A percentile compares a stretch with the other conserved stretches of the same genome.
phyloP scores from a whole-genome alignment of 2,329 filamentous ascomycete genomes.

The Zasmidium citrigriseum region DNA sequence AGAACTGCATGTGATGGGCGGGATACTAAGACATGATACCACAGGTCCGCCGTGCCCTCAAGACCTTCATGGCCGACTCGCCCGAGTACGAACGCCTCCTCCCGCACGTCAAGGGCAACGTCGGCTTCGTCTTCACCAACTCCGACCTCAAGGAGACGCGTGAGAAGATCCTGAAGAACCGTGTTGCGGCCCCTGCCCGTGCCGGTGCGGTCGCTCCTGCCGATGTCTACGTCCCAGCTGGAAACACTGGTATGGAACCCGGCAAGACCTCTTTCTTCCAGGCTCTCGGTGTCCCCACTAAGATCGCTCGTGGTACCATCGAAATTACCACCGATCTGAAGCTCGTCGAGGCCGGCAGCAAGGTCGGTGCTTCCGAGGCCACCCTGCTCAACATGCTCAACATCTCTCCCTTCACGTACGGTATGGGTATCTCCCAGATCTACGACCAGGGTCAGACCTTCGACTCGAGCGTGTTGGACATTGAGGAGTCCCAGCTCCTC shows the following conservation, averaged over 20 bases:
- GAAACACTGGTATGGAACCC: slow-evolving; percentile 99
- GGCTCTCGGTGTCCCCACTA: slow-evolving; percentile 99
- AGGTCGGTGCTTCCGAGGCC: slow-evolving; percentile 98
- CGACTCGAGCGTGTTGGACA: slow-evolving; percentile 81
- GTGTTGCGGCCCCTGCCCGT: slow-evolving; percentile 95
- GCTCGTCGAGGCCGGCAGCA: slow-evolving; percentile 88
- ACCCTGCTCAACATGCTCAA: slow-evolving; percentile 99
- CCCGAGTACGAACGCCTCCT: slow-evolving; percentile 99
- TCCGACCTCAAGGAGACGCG: slow-evolving; percentile 86
- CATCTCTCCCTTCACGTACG: slow-evolving; percentile 99
- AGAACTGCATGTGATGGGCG: slow-evolving; percentile 2
- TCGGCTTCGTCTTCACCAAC: slow-evolving; percentile 99
- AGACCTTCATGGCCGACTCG: slow-evolving; percentile 85
- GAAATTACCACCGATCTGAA: slow-evolving; percentile 98
- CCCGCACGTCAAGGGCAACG: slow-evolving; percentile 93
- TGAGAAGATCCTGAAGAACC: slow-evolving; percentile 94
- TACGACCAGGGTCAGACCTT: slow-evolving; percentile 98
- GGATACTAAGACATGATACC: slow-evolving; percentile 14
- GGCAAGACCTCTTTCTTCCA: slow-evolving; percentile 99
- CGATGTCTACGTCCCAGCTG: slow-evolving; percentile 94
- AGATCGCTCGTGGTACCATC: slow-evolving; percentile 99
- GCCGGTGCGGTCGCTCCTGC: slow-evolving; percentile 91
- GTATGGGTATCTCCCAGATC: slow-evolving; percentile 93
- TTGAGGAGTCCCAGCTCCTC: slow-evolving; percentile 92
- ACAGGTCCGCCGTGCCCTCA: slow-evolving; percentile 92